phyloP scores from a whole-genome alignment of 257 asterid species.

The Solanum verrucosum region DNA sequence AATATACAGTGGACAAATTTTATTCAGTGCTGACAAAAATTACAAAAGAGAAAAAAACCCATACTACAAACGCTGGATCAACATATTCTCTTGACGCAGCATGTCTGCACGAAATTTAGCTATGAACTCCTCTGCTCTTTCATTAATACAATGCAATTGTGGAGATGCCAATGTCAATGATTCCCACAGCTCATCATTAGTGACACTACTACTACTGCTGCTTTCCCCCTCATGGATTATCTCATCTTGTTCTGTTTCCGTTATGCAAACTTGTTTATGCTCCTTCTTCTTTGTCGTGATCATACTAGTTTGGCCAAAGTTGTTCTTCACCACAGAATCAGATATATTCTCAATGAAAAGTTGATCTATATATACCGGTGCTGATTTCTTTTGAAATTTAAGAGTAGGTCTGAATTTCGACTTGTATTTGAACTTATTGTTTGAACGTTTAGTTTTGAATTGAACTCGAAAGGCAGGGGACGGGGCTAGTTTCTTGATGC shows the following conservation, averaged over 20 bases:
- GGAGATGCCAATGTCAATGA: conserved; percentile 56
- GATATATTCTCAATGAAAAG: conserved; percentile 35
- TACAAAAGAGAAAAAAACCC: neutral
- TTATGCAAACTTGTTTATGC: conserved; percentile 3
- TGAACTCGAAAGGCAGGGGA: conserved; percentile 2
- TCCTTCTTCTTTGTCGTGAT: neutral
- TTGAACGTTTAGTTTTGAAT: conserved; percentile 1
- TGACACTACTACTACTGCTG: neutral
- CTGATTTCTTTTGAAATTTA: conserved; percentile 6
- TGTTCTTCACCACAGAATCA: neutral
- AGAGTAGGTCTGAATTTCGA: conserved; percentile 3
- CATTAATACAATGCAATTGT: conserved; percentile 54
- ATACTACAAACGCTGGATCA: conserved; percentile 18
- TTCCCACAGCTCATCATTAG: conserved; percentile 65
- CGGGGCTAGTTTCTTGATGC: neutral
- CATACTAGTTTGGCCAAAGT: neutral
- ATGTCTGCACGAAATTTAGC: conserved; percentile 55
- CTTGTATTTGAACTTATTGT: conserved; percentile 31
- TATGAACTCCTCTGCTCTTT: conserved; percentile 82
- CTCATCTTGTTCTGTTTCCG: conserved; percentile 1
- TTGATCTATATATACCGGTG: conserved; percentile 51
- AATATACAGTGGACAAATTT: neutral
- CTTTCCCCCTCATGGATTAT: neutral
- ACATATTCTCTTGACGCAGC: conserved; percentile 33
- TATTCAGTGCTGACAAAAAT: neutral